phyloP scores from a whole-genome alignment of 495 filamentous ascomycete species.

The Staphylotrichum tortipilum region DNA sequence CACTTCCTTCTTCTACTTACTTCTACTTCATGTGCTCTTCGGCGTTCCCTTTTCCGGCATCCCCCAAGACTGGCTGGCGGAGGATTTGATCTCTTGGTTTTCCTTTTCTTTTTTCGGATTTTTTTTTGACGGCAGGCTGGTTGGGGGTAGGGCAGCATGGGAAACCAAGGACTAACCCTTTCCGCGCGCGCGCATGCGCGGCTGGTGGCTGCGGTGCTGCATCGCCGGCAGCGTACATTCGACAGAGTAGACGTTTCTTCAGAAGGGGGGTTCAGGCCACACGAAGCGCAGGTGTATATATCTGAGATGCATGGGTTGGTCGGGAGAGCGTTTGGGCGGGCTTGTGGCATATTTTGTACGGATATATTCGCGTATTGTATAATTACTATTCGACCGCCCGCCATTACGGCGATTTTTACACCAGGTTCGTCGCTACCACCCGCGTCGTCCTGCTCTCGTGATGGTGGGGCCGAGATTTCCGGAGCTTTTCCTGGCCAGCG shows the following conservation, averaged over 20 bases:
- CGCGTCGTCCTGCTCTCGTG: neutral
- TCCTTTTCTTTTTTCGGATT: no score
- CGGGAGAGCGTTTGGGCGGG: slow-evolving; percentile 12
- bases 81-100: slow-evolving; percentile 1
- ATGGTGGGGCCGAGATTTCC: neutral
- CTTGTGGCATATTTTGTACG: slow-evolving; percentile 20
- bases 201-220: neutral
- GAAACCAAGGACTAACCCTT: neutral
- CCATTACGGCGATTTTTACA: neutral
- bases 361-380: slow-evolving; percentile 35
- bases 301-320: slow-evolving; percentile 5
- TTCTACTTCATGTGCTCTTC: slow-evolving; percentile 5
- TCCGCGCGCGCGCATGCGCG: neutral
- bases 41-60: neutral
- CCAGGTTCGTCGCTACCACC: no score
- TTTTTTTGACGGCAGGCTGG: neutral
- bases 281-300: slow-evolving; percentile 5
- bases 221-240: slow-evolving; percentile 6
- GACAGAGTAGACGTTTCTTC: neutral
- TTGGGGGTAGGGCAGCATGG: neutral
- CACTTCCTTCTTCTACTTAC: slow-evolving; percentile 6
- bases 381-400: slow-evolving; percentile 24
- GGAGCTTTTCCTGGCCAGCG: neutral
- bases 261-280: neutral
- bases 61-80: neutral